Conservation (phyloP, 768 basidiomycete species). For the Rickenella mellea region DNA sequence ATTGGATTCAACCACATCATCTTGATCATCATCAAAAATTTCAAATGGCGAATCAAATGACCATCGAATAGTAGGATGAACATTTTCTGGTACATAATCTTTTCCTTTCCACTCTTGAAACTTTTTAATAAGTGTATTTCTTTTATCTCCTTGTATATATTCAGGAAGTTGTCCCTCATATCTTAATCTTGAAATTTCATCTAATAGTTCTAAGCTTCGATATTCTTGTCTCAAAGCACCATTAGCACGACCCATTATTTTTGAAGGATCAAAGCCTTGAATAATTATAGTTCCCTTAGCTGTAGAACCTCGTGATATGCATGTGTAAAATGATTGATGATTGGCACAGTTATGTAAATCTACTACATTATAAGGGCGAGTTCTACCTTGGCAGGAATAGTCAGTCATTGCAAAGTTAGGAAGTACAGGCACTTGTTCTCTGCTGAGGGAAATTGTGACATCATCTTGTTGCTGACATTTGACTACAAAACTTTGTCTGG, state of each 20-base stretch:
- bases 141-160: slow-evolving; percentile 7
- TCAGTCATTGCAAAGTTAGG: slow-evolving; percentile 26
- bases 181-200: slow-evolving; percentile 20
- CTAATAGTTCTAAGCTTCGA: slow-evolving; percentile 23
- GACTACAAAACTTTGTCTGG: slow-evolving; percentile 1
- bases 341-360: slow-evolving; percentile 15
- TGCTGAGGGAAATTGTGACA: slow-evolving; percentile 6
- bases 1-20: neutral
- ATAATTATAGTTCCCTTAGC: slow-evolving; percentile 22
- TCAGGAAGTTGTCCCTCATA: slow-evolving; percentile 13
- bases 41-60: slow-evolving; percentile 8
- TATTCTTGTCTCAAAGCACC: slow-evolving; percentile 25
- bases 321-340: slow-evolving; percentile 23
- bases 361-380: slow-evolving; percentile 18
- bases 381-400: slow-evolving; percentile 25
- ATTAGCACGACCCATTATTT: slow-evolving; percentile 17
- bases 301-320: slow-evolving; percentile 18
- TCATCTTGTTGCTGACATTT: slow-evolving; percentile 11
- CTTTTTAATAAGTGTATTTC: slow-evolving; percentile 14
- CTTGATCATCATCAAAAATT: neutral
- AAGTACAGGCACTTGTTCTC: slow-evolving; percentile 17
- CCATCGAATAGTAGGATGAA: slow-evolving; percentile 11
- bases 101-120: slow-evolving; percentile 14
- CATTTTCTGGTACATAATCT: slow-evolving; percentile 11
- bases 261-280: slow-evolving; percentile 14